Evolutionary conservation across 805 yeast genomes (phyloP), one percentile per base, ranked within the genome.

Genomic region (Diddensiella santjacobensis): DNA sequence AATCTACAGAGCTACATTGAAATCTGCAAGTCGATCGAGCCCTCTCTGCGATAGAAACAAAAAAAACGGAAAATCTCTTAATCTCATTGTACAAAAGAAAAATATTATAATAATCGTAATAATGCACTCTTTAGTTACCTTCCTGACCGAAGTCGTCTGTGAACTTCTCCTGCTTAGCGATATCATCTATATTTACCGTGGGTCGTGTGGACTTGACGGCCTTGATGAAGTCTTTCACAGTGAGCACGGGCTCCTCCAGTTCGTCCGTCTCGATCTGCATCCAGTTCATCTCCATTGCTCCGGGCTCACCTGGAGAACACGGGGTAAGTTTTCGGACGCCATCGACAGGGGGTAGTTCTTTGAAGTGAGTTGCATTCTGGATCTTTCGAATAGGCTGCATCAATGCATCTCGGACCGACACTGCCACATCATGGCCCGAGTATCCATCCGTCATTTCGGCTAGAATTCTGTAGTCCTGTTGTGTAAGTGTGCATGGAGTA

Each of bases 331-430:
- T 81, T 33, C 61, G 58, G 26, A 48, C 47, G 13, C 57, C 45
- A 4, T 60, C 65, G 11, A 10, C 68, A 20, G 48, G 55, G 4
- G 74, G 72, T 1, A 60, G 55, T 8, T 79, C 79, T 51, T 76
- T 73, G 72, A 93, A 93, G 72, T 93, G 99, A 0, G 99, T 93
- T 0, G 99, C 97, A 61, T 80, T 83, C 67, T 91, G 98, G 54
- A 93, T 88, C 64, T 88, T 89, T 59, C 99, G 78, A 50, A 93
- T 88, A 1, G 99, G 99, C 67, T 91, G 95, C 99, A 93, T 93
- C 57, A 93, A 72, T 0, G 98, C 98, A 67, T 93, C 99, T 59
- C 96, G 81, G 2, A 93, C 99, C 8, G 89, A 95, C 29, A 93
- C 96, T 0, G 97, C 91, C 37, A 93, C 79, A 75, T 93, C 99